phyloP scores from a whole-genome alignment of 805 yeast species.

The Lipomyces yamadae region DNA sequence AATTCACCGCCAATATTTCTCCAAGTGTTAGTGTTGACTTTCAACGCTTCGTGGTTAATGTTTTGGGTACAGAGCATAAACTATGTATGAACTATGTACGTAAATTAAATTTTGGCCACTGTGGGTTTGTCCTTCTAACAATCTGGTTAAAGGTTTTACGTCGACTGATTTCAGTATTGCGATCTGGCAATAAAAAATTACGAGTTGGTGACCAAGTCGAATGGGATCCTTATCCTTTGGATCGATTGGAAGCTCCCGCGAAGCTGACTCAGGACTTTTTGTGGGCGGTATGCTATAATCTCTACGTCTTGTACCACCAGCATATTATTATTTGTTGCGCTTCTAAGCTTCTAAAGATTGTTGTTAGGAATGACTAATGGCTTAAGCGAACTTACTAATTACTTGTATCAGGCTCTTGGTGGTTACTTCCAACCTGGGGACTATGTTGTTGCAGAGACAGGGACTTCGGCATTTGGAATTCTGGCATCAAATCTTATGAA shows the following conservation, averaged over 20 bases:
- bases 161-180: neutral
- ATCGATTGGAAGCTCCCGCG: neutral
- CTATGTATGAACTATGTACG: neutral
- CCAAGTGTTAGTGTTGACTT: neutral
- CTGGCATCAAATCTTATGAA: conserved; percentile 57
- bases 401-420: neutral
- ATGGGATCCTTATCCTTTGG: neutral
- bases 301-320: neutral
- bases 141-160: neutral
- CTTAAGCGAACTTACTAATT: neutral
- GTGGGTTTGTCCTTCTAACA: neutral
- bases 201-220: neutral
- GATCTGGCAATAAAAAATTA: neutral
- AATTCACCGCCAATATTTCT: neutral
- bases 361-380: neutral
- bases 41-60: neutral
- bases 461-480: conserved; percentile 68
- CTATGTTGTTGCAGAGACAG: conserved; percentile 65
- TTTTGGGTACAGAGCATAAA: neutral
- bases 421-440: conserved; percentile 61
- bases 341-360: neutral
- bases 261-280: conserved; percentile 2
- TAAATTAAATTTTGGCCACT: no score
- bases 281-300: conserved; percentile 1
- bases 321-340: neutral